Conservation (phyloP, 108 stramenopile species). For the Nannochloropsis gaditana region DNA sequence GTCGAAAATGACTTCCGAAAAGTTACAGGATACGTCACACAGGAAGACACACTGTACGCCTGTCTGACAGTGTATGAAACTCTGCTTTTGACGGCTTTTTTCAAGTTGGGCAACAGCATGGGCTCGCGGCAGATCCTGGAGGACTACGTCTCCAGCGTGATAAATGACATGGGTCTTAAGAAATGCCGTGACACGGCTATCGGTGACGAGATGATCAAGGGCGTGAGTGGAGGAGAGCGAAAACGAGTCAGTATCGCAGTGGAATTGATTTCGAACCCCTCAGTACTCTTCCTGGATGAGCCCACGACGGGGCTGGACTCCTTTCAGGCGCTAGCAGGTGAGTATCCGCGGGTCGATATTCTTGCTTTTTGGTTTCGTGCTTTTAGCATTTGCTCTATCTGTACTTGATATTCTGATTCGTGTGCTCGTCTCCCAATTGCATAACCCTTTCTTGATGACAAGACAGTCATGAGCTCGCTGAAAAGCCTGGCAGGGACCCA, state of each 20-base stretch:
- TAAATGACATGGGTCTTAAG: neutral
- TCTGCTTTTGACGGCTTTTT: slow-evolving; percentile 30
- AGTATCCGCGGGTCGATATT: neutral
- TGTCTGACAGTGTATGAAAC: slow-evolving; percentile 47
- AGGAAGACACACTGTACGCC: slow-evolving; percentile 51
- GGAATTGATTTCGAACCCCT: slow-evolving; percentile 68
- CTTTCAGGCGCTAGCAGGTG: slow-evolving; percentile 4
- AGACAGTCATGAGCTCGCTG: neutral
- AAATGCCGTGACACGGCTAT: slow-evolving; percentile 19
- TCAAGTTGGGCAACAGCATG: slow-evolving; percentile 18
- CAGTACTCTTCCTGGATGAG: slow-evolving; percentile 61
- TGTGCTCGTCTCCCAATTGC: neutral
- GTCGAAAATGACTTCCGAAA: neutral
- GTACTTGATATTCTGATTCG: neutral
- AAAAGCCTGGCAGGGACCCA: slow-evolving; percentile 13
- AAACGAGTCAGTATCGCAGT: slow-evolving; percentile 66
- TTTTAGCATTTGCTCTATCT: neutral
- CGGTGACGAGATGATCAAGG: slow-evolving; percentile 24
- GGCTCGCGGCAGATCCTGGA: neutral
- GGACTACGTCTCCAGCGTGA: neutral
- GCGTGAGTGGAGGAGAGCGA: slow-evolving; percentile 64
- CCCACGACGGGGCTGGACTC: slow-evolving; percentile 50
- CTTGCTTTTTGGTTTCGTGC: neutral
- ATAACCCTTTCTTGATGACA: neutral
- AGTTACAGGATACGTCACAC: neutral